Base-by-base conservation (phyloP, 495 filamentous ascomycete species). In the Hypomontagnella submonticulosa region DNA sequence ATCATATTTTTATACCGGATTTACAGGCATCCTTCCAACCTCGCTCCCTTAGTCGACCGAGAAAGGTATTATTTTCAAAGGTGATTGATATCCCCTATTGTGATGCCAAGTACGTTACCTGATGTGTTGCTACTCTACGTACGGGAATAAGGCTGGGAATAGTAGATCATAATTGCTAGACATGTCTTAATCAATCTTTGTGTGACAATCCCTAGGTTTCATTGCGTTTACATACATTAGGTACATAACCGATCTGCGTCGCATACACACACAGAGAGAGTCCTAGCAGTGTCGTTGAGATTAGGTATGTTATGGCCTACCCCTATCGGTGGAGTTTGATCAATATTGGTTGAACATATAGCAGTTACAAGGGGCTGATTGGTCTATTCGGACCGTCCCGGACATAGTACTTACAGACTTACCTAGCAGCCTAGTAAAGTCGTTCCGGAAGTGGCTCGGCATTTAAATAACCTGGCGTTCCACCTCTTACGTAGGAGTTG, bases 351-450 rank as follows among this genome's bases (percentile, higher is more conserved):
- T 30, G 8, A 51, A 51, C 9, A 37, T 20, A 51, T 51, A 33
- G 11, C 32, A 53, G 12, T 40, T 40, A 37, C 16, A 5, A 15
- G 34, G 19, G 49, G n/a, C 49, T 40, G 49, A 53, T 53, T 53
- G 49, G 49, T 41, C n/a, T 15, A 38, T 40, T 40, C 19, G 19
- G 34, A 27, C 18, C 49, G 10, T 53, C 34, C 34, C 34, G 12
- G 10, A 38, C 49, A 16, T 50, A 19, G 47, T 37, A 36, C 32
- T 3, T 27, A 27, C 23, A 27, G 2, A 27, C 23, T 6, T 27
- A 27, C 23, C 23, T 27, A 27, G 23, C 6, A 27, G 6, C 23
- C 23, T 27, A 27, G 23, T 27, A 27, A 2, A 27, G 23, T 27
- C 10, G 40, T 18, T 15, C 40, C 15, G 15, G 40, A 9, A 15